Conservation (phyloP, 257 asterid genomes). For the Anisodus acutangulus region DNA sequence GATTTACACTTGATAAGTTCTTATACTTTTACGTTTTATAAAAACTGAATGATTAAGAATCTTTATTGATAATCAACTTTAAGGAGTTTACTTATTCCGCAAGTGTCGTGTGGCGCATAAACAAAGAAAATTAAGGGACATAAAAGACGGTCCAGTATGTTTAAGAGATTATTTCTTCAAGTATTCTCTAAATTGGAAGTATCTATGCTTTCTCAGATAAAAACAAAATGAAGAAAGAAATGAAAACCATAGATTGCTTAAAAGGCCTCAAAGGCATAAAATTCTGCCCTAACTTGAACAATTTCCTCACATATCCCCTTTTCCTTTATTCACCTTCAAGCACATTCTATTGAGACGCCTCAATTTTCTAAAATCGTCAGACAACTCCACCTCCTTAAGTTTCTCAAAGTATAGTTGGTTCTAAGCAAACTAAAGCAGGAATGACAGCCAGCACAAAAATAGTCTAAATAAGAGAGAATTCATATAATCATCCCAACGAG, state of each 20-base stretch:
- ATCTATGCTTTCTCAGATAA: background rate
- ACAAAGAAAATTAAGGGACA: background rate
- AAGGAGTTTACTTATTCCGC: background rate
- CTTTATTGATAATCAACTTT: background rate
- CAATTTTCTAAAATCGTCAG: background rate
- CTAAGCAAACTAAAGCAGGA: background rate
- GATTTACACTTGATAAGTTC: background rate
- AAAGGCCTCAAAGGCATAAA: background rate
- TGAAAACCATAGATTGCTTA: background rate
- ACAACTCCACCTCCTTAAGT: background rate
- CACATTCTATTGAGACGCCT: background rate
- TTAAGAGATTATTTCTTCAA: background rate
- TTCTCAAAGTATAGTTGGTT: background rate
- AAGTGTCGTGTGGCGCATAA: background rate
- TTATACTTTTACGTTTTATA: background rate
- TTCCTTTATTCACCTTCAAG: background rate
- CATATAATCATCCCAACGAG: background rate
- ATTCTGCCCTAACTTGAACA: background rate
- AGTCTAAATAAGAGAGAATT: background rate
- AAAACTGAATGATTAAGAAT: background rate
- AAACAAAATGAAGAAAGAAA: constrained; percentile 8
- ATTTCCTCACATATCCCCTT: background rate
- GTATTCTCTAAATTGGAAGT: background rate
- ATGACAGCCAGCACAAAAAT: background rate
- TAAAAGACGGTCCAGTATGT: background rate